Evolutionary conservation across 345 rosid species (phyloP), one percentile per base, ranked within the genome.

Genomic region (Arabidopsis arenosa): DNA sequence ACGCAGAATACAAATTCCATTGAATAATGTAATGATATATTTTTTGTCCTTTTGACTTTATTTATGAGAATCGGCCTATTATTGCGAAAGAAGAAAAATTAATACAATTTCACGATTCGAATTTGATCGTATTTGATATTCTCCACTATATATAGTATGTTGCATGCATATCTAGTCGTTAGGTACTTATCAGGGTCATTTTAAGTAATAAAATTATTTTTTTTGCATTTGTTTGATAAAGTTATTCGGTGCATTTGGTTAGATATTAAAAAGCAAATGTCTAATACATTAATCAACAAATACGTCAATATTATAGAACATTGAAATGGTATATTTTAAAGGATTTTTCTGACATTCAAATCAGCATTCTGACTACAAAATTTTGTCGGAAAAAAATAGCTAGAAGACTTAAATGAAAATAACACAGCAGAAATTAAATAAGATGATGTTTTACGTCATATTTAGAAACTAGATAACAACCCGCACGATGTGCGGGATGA

Each of bases 91-190:
- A 43, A 9, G 13, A 14, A 9, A 5, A 5, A 11, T 6, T n/a
- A 49, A 72, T 23, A 61, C 60, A 33, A 39, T 55, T 59, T 60
- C 47, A 48, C 7, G 32, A 28, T 62, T 52, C 52, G 23, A 52
- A 30, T 39, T 12, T 40, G 44, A 39, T 73, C 11, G 6, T 41
- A 2, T 28, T 11, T 28, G 28, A 52, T 9, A 41, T 41, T 41
- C 21, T 40, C 69, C 33, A 51, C 62, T 40, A 62, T 5, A 61
- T 5, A 67, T 21, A 36, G 32, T 40, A 14, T 62, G 52, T n/a
- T 73, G 43, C 62, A 60, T 73, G 62, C 59, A 71, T 48, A 35
- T 45, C 17, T 32, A 58, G 21, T 35, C 43, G 66, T 45, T 59
- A 47, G 73, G 64, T 69, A 30, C 54, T 43, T 30, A 41, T 69